Conservation (phyloP, 345 rosid genomes). For the Punica granatum region DNA sequence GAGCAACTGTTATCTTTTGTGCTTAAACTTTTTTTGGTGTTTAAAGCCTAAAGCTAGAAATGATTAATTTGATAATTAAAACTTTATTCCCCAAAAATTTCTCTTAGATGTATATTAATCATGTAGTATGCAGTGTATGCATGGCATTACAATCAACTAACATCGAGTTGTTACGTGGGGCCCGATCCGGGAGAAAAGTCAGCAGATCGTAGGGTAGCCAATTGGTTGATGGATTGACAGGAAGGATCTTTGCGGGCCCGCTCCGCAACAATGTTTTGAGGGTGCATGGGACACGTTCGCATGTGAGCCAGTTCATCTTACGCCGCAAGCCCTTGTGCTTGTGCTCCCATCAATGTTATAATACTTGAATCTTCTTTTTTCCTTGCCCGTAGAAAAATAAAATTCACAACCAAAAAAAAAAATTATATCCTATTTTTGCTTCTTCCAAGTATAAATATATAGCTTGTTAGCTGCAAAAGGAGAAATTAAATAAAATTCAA, state of each 20-base stretch:
- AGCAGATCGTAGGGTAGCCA: neutral
- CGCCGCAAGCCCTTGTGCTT: neutral
- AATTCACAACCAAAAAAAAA: no score
- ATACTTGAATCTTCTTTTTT: no score
- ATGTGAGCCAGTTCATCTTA: conserved; percentile 1
- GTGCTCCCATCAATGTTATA: no score
- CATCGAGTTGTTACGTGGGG: neutral
- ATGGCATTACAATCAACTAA: neutral
- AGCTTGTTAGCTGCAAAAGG: no score
- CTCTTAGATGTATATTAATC: neutral
- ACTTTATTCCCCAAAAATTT: no score
- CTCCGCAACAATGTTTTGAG: neutral
- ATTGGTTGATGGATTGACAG: conserved; percentile 2
- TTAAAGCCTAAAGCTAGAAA: neutral
- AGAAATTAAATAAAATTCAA: no score
- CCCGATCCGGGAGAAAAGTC: neutral
- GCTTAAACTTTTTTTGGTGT: neutral
- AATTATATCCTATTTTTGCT: no score
- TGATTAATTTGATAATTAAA: neutral
- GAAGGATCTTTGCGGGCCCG: neutral
- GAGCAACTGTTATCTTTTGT: neutral
- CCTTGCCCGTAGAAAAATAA: no score
- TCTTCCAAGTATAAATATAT: no score
- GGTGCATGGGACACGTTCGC: neutral
- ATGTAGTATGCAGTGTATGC: no score